phyloP scores from a whole-genome alignment of 257 asterid genomes.

The Marsdenia floribunda region DNA sequence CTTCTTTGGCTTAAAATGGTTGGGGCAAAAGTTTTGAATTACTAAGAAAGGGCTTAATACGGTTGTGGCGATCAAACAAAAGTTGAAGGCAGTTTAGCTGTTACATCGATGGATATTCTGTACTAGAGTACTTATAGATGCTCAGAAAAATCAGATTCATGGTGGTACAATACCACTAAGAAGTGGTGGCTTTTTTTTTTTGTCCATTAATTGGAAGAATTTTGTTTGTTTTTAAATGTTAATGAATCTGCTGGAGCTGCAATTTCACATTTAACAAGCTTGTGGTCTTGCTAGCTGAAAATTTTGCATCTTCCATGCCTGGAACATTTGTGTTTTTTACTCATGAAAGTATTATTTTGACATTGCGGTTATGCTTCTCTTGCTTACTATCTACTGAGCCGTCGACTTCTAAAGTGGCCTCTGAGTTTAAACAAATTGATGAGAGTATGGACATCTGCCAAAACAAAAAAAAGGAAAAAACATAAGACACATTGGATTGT shows the following conservation, averaged over 20 bases:
- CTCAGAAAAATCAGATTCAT: not conserved
- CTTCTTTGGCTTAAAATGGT: too few relatives aligned
- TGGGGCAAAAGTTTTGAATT: not conserved
- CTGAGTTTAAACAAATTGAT: too few relatives aligned
- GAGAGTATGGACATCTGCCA: not conserved
- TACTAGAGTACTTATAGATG: not conserved
- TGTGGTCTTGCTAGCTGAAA: too few relatives aligned
- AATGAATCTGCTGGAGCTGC: too few relatives aligned
- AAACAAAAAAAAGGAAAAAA: not conserved
- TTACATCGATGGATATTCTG: not conserved
- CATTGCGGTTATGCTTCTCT: too few relatives aligned
- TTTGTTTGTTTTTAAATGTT: not conserved
- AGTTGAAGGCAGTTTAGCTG: not conserved
- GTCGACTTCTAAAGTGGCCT: too few relatives aligned
- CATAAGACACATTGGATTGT: not conserved
- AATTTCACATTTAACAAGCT: too few relatives aligned
- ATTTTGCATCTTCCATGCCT: too few relatives aligned
- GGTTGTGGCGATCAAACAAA: not conserved
- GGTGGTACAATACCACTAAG: not conserved
- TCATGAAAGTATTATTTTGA: too few relatives aligned
- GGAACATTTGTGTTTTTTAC: too few relatives aligned
- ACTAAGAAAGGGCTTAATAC: not conserved
- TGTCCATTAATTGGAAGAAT: not conserved
- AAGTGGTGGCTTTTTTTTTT: too few relatives aligned
- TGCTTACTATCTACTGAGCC: too few relatives aligned